Base-by-base conservation (phyloP, 192 early-diverging fungal species). In the Allomyces macrogynus region DNA sequence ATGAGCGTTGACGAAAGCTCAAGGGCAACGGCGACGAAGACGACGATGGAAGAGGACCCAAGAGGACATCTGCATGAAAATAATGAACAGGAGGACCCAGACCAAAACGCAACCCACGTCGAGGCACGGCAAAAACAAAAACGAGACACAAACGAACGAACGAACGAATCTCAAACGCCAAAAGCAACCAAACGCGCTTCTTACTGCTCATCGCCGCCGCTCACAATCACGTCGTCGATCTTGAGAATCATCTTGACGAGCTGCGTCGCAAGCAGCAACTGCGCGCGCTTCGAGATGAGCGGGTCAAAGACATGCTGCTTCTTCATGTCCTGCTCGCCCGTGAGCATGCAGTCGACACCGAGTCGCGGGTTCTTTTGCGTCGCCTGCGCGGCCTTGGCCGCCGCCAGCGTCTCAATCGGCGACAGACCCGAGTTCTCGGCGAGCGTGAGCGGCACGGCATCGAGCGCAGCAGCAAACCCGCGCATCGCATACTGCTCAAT, bases 401-500 rank as follows among this genome's bases (percentile, higher is more conserved):
- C 85, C 7, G 95, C 89, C 67, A 99, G 79, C 5, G 94, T 92
- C 74, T 97, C 93, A 65, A 99, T 97, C 43, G 97, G 93, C 5
- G 88, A 82, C 24, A 97, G 75, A 4, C 97, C 97, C 70, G 91
- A 95, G 85, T 99, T 99, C 73, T 97, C 93, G 24, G 97, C 92
- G 27, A 97, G 79, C 10, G 90, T 81, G 67, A 95, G 78, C 18
- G 95, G 92, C 42, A 91, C 87, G 16, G 91, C 90, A 69, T 99
- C 97, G 40, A 99, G 82, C 14, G 97, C 97, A 71, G 85, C 77
- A 10, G 95, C 89, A 75, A 97, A 99, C n/a, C 87, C 88, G 69
- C 97, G 86, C 89, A 97, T 95, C n/a, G 97, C 97, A 69, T 99
- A 98, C 78, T 99, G 97, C 79, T 99, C 95, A 65, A 97, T 89